Percentiles rank a stretch among this genome's conserved stretches.
Conservation (phyloP, 768 basidiomycete genomes). For the Phallus indusiatus region DNA sequence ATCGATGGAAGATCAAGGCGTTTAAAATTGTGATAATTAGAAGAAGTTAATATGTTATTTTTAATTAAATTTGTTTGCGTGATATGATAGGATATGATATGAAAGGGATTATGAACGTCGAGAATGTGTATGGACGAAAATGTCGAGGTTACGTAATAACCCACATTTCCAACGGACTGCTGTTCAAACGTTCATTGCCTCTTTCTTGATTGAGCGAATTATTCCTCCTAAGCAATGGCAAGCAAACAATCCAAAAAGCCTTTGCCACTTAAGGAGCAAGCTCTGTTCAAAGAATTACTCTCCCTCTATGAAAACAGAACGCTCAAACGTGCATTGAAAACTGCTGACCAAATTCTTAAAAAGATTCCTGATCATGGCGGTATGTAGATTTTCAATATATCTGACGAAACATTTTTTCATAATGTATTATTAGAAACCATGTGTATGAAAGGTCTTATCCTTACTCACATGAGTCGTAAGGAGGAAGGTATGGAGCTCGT, state of each 20-base stretch:
- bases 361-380: slow-evolving; percentile 96
- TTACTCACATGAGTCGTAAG: slow-evolving; percentile 68
- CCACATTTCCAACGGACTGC: too few species aligned
- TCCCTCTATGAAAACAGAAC: slow-evolving; percentile 83
- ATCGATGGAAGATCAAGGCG: slow-evolving; percentile 24
- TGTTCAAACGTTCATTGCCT: not conserved
- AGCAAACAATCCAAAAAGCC: slow-evolving; percentile 25
- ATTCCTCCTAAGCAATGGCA: not conserved
- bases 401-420: not conserved
- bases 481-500: slow-evolving; percentile 78
- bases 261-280: slow-evolving; percentile 74
- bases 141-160: not conserved
- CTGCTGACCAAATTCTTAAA: slow-evolving; percentile 88
- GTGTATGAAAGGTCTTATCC: slow-evolving; percentile 91
- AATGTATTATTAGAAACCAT: slow-evolving; percentile 61
- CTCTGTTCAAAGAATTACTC: slow-evolving; percentile 79
- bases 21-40: slow-evolving; percentile 7
- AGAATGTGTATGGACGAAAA: not conserved
- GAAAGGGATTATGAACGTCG: not conserved
- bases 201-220: not conserved
- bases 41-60: too few species aligned
- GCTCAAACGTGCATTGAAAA: slow-evolving; percentile 82
- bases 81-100: not conserved
- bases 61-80: too few species aligned
- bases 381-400: slow-evolving; percentile 24